Percentiles rank a stretch among this genome's conserved stretches.
Evolutionary conservation across 2,329 filamentous ascomycete species (phyloP).

Genomic region (Penicillium expansum): DNA sequence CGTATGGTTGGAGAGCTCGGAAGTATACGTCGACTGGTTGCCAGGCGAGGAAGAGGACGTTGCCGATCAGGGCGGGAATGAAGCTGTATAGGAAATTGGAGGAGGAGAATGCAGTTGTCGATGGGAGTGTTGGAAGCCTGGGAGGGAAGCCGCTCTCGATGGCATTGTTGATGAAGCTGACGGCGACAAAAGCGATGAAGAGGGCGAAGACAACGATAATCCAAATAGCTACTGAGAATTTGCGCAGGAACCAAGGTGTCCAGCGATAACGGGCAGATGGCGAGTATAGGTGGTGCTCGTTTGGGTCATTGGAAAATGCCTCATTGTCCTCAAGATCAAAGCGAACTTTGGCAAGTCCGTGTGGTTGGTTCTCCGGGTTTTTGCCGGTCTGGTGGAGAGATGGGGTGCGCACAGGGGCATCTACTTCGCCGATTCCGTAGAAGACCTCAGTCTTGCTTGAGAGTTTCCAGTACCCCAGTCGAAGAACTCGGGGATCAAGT

Average conservation of each 20-base stretch:
- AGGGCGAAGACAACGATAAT: conserved; percentile 60
- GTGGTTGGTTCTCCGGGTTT: conserved; percentile 29
- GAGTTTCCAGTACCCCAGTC: conserved; percentile 83
- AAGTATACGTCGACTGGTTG: conserved; percentile 60
- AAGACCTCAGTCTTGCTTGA: conserved; percentile 67
- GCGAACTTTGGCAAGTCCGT: conserved; percentile 35
- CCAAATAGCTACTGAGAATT: conserved; percentile 64
- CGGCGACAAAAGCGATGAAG: conserved; percentile 67
- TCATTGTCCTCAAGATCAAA: conserved; percentile 41
- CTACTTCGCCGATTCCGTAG: conserved; percentile 72
- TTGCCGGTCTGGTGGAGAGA: conserved; percentile 32
- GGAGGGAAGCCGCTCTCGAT: conserved; percentile 71
- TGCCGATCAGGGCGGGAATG: conserved; percentile 58
- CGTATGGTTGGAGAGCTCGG: conserved; percentile 59
- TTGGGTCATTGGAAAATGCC: conserved; percentile 42
- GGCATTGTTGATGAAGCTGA: conserved; percentile 71
- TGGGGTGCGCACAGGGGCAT: conserved; percentile 50
- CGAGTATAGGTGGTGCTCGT: conserved; percentile 52
- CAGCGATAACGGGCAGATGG: conserved; percentile 61
- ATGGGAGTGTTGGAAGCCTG: conserved; percentile 60
- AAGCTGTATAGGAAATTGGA: conserved; percentile 84
- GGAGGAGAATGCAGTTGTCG: conserved; percentile 68
- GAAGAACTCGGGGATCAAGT: conserved; percentile 59
- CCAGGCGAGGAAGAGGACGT: conserved; percentile 58
- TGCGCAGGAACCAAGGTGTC: conserved; percentile 73